A percentile compares a stretch with the other conserved stretches of the same genome.
phyloP scores from a whole-genome alignment of 306 rosid genomes.

The Vachellia collinsii region DNA sequence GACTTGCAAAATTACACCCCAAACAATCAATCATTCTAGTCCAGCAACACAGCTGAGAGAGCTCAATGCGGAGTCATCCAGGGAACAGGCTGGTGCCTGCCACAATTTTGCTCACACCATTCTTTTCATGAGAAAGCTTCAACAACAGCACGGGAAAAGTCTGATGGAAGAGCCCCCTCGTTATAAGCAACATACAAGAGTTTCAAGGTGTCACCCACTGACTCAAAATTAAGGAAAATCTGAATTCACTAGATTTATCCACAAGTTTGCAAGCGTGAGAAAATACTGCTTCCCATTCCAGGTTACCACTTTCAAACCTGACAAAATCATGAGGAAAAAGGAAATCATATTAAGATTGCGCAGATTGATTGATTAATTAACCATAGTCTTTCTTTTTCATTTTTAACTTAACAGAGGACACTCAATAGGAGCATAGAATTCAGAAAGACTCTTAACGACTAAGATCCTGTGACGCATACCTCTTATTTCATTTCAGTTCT shows the following conservation, averaged over 20 bases:
- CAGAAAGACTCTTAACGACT: slow-evolving; percentile 20
- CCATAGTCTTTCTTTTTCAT: neutral
- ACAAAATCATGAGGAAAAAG: slow-evolving; percentile 20
- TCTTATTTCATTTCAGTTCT: slow-evolving; percentile 9
- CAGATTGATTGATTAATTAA: slow-evolving; percentile 18
- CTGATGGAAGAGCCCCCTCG: slow-evolving; percentile 27
- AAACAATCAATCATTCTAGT: neutral
- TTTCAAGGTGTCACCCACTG: slow-evolving; percentile 34
- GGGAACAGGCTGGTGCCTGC: slow-evolving; percentile 30
- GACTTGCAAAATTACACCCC: slow-evolving; percentile 16
- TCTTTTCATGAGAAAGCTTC: slow-evolving; percentile 17
- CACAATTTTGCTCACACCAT: slow-evolving; percentile 25
- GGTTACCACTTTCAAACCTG: slow-evolving; percentile 71
- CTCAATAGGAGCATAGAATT: neutral
- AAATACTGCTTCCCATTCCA: slow-evolving; percentile 79
- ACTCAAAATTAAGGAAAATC: slow-evolving; percentile 57
- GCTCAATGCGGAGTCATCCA: slow-evolving; percentile 38
- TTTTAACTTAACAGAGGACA: slow-evolving; percentile 6
- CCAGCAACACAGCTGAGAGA: slow-evolving; percentile 26
- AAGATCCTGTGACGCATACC: slow-evolving; percentile 22
- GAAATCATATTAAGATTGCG: slow-evolving; percentile 5
- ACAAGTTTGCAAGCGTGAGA: slow-evolving; percentile 76
- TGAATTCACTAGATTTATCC: slow-evolving; percentile 74
- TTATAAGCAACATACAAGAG: slow-evolving; percentile 32
- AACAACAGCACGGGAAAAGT: neutral